Conservation (phyloP, 2,329 filamentous ascomycete species). For the Lasiodiplodia citricola region DNA sequence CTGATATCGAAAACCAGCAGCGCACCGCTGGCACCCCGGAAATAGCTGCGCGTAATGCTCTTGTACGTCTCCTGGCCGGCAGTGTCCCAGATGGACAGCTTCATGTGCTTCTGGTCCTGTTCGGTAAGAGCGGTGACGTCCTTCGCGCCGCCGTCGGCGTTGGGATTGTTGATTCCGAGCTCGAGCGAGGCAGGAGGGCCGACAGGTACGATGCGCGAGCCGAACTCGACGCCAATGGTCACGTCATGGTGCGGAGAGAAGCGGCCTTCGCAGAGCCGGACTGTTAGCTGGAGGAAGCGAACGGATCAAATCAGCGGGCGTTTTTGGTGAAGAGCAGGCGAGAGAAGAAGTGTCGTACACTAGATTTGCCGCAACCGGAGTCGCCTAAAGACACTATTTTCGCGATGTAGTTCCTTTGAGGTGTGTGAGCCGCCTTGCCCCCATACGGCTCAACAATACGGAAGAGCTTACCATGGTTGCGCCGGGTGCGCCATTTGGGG, state of each 20-base stretch:
- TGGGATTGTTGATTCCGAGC: conserved; percentile 60
- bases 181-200: conserved; percentile 75
- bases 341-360: conserved; percentile 50
- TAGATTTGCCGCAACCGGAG: conserved; percentile 93
- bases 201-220: conserved; percentile 88
- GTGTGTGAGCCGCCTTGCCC: conserved; percentile 57
- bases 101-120: conserved; percentile 76
- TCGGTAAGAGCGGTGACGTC: conserved; percentile 31
- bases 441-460: conserved; percentile 30
- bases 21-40: conserved; percentile 77
- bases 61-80: conserved; percentile 98
- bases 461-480: conserved; percentile 21
- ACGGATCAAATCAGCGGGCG: conserved; percentile 18
- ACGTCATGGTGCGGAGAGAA: conserved; percentile 96
- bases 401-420: conserved; percentile 90
- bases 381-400: conserved; percentile 98
- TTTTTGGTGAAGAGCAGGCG: conserved; percentile 3
- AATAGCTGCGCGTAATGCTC: conserved; percentile 91
- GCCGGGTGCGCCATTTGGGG: conserved; percentile 22
- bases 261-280: conserved; percentile 94
- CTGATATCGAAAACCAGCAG: conserved; percentile 96
- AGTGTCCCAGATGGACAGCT: conserved; percentile 92
- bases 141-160: conserved; percentile 15
- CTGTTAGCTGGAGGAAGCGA: conserved; percentile 67
- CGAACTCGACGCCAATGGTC: conserved; percentile 96